phyloP scores from a whole-genome alignment of 75 land plant genomes.

The Chamaecyparis obtusa region DNA sequence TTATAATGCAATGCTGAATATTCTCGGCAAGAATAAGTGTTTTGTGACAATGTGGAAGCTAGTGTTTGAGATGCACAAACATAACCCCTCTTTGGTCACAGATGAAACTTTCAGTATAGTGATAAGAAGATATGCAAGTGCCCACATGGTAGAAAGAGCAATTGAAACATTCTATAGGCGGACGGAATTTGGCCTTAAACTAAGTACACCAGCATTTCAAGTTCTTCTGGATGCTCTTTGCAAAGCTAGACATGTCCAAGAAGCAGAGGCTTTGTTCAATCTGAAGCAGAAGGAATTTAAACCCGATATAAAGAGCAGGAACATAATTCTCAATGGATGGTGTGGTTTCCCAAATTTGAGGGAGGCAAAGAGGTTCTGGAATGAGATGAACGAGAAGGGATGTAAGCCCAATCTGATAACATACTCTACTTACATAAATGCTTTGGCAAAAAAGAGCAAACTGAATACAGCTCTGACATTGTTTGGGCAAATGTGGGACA shows the following conservation, averaged over 20 bases:
- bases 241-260: slow-evolving; percentile 60
- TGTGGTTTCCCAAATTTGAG: slow-evolving; percentile 44
- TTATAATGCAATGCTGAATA: slow-evolving; percentile 51
- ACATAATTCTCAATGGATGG: slow-evolving; percentile 77
- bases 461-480: slow-evolving; percentile 49
- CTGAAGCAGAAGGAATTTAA: slow-evolving; percentile 29
- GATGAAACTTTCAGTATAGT: slow-evolving; percentile 36
- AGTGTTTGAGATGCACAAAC: slow-evolving; percentile 47
- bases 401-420: slow-evolving; percentile 54
- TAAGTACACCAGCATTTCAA: slow-evolving; percentile 42
- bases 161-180: slow-evolving; percentile 40
- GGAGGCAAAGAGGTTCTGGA: slow-evolving; percentile 64
- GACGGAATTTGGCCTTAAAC: slow-evolving; percentile 34
- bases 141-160: slow-evolving; percentile 50
- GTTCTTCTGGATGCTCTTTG: slow-evolving; percentile 53
- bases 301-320: slow-evolving; percentile 44
- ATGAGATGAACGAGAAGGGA: slow-evolving; percentile 44
- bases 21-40: slow-evolving; percentile 39
- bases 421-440: slow-evolving; percentile 51
- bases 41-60: slow-evolving; percentile 30
- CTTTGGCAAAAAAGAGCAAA: slow-evolving; percentile 62
- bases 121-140: slow-evolving; percentile 45
- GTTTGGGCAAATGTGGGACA: slow-evolving; percentile 61
- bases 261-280: slow-evolving; percentile 47
- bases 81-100: slow-evolving; percentile 19